These are phyloP conservation scores for Tuber borchii DNA, from an alignment of 495 filamentous ascomycete species.

Conservation along the genomic window DNA sequence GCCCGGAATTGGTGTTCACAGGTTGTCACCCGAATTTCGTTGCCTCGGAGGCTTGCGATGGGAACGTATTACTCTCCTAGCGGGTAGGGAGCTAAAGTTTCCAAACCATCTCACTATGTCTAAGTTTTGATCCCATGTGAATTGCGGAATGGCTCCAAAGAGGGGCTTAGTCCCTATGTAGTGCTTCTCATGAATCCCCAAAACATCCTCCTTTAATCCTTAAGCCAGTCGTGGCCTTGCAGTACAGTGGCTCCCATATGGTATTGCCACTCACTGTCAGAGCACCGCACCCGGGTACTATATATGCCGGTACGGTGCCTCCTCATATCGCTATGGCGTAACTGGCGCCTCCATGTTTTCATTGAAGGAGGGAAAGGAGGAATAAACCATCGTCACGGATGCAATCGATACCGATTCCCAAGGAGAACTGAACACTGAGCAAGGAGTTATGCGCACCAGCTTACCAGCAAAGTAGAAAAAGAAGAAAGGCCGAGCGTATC, in stretches of 20 bases:
- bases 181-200: neutral
- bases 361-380: neutral
- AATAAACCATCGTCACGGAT: neutral
- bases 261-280: neutral
- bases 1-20: neutral
- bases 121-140: neutral
- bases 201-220: neutral
- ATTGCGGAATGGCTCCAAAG: neutral
- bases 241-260: neutral
- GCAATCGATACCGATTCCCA: neutral
- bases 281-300: neutral
- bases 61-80: neutral
- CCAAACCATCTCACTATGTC: neutral
- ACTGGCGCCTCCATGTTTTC: neutral
- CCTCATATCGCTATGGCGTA: neutral
- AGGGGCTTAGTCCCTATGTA: neutral
- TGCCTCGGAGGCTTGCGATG: neutral
- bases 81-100: neutral
- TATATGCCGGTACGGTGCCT: neutral
- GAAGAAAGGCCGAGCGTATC: neutral
- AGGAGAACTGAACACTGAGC: neutral
- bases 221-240: neutral
- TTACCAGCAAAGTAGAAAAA: neutral
- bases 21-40: neutral
- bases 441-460: neutral